Conservation (phyloP, 2,329 filamentous ascomycete genomes). For the Claviceps lovelessii region DNA sequence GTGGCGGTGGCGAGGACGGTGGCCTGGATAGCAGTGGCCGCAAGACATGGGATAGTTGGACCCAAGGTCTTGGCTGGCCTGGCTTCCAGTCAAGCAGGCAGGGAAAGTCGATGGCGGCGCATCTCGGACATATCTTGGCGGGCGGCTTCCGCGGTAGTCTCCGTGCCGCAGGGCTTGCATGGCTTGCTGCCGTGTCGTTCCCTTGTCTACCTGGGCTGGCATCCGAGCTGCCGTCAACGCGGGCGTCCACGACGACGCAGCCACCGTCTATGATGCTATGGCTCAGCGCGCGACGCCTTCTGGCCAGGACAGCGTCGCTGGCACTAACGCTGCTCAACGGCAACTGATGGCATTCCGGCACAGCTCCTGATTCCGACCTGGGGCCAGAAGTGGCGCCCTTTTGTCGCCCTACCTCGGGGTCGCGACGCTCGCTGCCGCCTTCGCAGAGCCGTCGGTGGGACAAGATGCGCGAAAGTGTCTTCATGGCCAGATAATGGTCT, state of each 20-base stretch:
- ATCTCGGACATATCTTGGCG: slow-evolving; percentile 17
- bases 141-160: background rate
- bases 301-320: background rate
- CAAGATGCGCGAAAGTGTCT: slow-evolving; percentile 24
- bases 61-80: slow-evolving; percentile 22
- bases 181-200: background rate
- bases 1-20: slow-evolving; percentile 10
- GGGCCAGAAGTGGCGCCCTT: background rate
- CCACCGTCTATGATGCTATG: background rate
- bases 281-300: slow-evolving; percentile 1
- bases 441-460: slow-evolving; percentile 13
- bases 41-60: slow-evolving; percentile 19
- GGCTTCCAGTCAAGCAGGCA: slow-evolving; percentile 21
- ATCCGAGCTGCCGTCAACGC: slow-evolving; percentile 13
- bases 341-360: slow-evolving; percentile 22
- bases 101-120: slow-evolving; percentile 23
- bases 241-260: slow-evolving; percentile 14
- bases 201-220: background rate
- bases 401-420: slow-evolving; percentile 5
- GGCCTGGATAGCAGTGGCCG: background rate
- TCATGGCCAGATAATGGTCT: slow-evolving; percentile 13
- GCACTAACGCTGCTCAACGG: slow-evolving; percentile 12
- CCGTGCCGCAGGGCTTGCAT: background rate
- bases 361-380: slow-evolving; percentile 11
- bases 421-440: slow-evolving; percentile 11